Evolutionary conservation across 208 protist species (phyloP).

Genomic region (Leptomonas pyrrhocoris): DNA sequence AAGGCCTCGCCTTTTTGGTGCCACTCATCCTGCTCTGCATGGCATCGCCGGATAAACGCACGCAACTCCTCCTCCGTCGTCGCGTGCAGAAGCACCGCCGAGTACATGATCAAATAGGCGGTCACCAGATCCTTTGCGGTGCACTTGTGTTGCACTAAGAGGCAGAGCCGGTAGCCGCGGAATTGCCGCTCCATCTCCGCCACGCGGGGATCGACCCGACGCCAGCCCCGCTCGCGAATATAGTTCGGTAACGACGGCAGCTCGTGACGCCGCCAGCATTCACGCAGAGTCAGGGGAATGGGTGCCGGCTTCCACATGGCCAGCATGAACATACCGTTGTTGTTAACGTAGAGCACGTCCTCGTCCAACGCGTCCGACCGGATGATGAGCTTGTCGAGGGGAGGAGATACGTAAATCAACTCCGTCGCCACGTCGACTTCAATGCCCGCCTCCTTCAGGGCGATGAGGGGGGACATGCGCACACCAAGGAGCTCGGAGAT

Average conservation of each 20-base stretch:
- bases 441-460: constrained; percentile 25
- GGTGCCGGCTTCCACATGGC: constrained; percentile 62
- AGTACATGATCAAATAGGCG: constrained; percentile 76
- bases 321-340: constrained; percentile 66
- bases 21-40: constrained; percentile 55
- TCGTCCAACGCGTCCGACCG: constrained; percentile 49
- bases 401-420: constrained; percentile 72
- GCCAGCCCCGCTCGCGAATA: constrained; percentile 22
- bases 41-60: constrained; percentile 59
- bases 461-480: constrained; percentile 44
- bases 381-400: constrained; percentile 64
- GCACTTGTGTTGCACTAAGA: constrained; percentile 78
- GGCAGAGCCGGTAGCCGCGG: constrained; percentile 42
- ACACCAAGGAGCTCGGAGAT: constrained; percentile 61
- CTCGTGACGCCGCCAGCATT: constrained; percentile 58
- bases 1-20: constrained; percentile 27
- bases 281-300: constrained; percentile 46
- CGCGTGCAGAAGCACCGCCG: constrained; percentile 59
- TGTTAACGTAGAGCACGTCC: constrained; percentile 75
- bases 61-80: constrained; percentile 43
- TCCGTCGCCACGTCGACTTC: constrained; percentile 33
- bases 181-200: constrained; percentile 32
- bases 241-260: constrained; percentile 31
- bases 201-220: constrained; percentile 11
- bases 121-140: constrained; percentile 59